A percentile compares a stretch with the other conserved stretches of the same genome.
phyloP scores from a whole-genome alignment of 306 rosid genomes.

The Canavalia gladiata region DNA sequence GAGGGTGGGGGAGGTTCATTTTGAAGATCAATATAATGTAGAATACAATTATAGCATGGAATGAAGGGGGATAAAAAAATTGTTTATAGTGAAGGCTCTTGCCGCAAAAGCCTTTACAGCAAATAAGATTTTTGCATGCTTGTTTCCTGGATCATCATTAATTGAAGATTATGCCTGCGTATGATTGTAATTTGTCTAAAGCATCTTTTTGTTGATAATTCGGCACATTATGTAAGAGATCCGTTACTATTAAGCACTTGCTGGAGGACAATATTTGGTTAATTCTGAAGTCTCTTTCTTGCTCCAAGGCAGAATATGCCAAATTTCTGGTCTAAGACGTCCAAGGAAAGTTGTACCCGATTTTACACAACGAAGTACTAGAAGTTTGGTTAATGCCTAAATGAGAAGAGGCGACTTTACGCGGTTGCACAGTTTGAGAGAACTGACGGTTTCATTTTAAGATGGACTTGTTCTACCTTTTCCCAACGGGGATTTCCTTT shows the following conservation, averaged over 20 bases:
- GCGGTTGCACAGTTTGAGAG: too few species aligned
- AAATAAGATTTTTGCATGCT: slow-evolving; percentile 10
- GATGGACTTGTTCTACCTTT: too few species aligned
- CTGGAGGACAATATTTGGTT: background rate
- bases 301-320: background rate
- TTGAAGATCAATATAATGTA: slow-evolving; percentile 36
- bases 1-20: background rate
- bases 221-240: background rate
- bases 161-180: background rate
- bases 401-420: background rate
- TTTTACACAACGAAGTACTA: background rate
- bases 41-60: slow-evolving; percentile 2
- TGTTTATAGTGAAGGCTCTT: slow-evolving; percentile 21
- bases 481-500: too few species aligned
- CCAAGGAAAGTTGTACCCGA: background rate
- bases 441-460: too few species aligned
- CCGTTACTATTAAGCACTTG: background rate
- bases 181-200: slow-evolving; percentile 8
- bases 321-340: slow-evolving; percentile 9
- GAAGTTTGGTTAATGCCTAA: background rate
- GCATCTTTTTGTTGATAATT: background rate
- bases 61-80: background rate
- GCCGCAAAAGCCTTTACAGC: background rate
- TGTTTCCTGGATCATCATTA: slow-evolving; percentile 9
- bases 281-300: background rate